Evolutionary conservation across 208 protist species (phyloP).

Genomic region (Trypanosoma brucei): DNA sequence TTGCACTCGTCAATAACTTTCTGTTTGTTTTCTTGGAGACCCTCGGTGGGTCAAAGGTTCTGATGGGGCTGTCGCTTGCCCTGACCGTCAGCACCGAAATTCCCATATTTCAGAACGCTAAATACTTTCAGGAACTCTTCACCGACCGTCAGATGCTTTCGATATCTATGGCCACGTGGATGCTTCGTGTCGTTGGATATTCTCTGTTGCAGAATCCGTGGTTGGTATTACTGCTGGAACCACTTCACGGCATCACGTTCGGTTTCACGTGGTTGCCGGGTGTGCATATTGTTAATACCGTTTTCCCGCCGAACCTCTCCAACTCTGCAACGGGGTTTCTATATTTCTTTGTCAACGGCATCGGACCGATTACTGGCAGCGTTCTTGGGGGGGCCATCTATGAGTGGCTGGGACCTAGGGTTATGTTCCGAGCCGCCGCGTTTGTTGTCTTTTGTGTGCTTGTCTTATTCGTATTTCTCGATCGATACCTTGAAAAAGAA

Average conservation of each 20-base stretch:
- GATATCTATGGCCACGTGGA: constrained; percentile 41
- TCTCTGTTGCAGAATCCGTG: constrained; percentile 52
- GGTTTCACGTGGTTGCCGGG: constrained; percentile 58
- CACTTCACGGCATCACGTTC: constrained; percentile 67
- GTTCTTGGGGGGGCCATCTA: constrained; percentile 52
- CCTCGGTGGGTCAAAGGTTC: constrained; percentile 28
- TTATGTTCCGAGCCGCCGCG: constrained; percentile 40
- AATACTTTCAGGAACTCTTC: constrained; percentile 32
- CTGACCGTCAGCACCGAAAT: constrained; percentile 70
- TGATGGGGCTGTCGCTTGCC: constrained; percentile 58
- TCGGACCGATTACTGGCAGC: constrained; percentile 59
- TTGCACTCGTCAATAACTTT: constrained; percentile 53
- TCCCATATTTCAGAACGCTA: constrained; percentile 50
- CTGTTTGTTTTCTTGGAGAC: constrained; percentile 55
- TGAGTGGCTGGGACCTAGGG: constrained; percentile 29
- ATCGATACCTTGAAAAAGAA: constrained; percentile 1
- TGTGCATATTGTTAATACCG: constrained; percentile 30
- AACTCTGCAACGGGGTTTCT: constrained; percentile 55
- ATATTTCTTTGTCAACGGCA: constrained; percentile 36
- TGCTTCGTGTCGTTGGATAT: constrained; percentile 54
- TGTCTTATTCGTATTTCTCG: constrained; percentile 9
- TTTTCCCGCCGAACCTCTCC: constrained; percentile 44
- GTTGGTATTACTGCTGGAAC: constrained; percentile 60
- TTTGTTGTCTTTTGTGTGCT: constrained; percentile 24
- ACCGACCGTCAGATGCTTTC: constrained; percentile 49